Evolutionary conservation across 1,284 basidiomycete genomes (phyloP), one percentile per base, ranked within the genome.

Genomic region (Cutaneotrichosporon cyanovorans): DNA sequence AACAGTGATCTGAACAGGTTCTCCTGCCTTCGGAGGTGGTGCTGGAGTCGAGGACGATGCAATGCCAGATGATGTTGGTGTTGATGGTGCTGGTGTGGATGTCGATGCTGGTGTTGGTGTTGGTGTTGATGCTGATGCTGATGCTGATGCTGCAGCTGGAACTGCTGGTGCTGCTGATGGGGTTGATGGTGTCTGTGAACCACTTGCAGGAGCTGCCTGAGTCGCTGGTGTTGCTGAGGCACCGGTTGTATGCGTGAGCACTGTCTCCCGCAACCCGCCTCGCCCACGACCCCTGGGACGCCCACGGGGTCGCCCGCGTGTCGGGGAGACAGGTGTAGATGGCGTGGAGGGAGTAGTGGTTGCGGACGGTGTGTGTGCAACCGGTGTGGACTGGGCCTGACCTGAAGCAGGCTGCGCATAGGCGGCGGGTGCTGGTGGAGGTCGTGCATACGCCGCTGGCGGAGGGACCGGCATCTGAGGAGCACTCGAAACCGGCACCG

Each of bases 1-100:
- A 12, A 56, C 50, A 11, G 54, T 52, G 42, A 56, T 49, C 39
- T 50, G 49, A 4, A 51, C 45, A 3, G 52, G 52, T 11, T 42
- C 37, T 19, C 48, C 22, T 16, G 41, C n/a, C 28, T 19, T 30
- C 33, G 20, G 44, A 25, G 9, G 37, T 15, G 19, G 40, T 12
- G 46, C 18, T 6, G n/a, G n/a, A n/a, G n/a, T n/a, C n/a, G n/a
- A n/a, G n/a, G n/a, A n/a, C n/a, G n/a, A n/a, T n/a, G n/a, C n/a
- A n/a, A n/a, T n/a, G n/a, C n/a, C n/a, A n/a, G 37, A 14, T 8
- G 40, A n/a, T n/a, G n/a, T n/a, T n/a, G n/a, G n/a, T n/a, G n/a
- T n/a, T n/a, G n/a, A n/a, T n/a, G n/a, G n/a, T n/a, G 3, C 15
- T 18, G 40, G 20, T 19, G 40, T 14, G 22, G 19, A 9, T 14